Evolutionary conservation across 2,329 filamentous ascomycete species (phyloP).

Genomic region (Verticillium nonalfalfae): DNA sequence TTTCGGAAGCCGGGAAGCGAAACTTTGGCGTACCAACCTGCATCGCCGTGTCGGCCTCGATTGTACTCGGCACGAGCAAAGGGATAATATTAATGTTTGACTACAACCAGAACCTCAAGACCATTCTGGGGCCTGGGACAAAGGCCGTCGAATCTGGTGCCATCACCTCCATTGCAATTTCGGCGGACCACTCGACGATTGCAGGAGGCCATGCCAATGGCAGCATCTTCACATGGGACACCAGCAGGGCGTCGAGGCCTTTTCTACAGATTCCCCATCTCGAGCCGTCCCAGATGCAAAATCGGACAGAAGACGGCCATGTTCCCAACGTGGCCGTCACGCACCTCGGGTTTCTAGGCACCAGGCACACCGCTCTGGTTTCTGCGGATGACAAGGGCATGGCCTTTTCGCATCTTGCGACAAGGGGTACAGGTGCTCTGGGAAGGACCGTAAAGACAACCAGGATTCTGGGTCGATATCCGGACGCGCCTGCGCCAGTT

Average conservation of each 20-base stretch:
- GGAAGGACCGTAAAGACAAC: conserved; percentile 84
- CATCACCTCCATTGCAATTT: conserved; percentile 81
- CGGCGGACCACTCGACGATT: conserved; percentile 87
- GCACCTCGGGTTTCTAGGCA: conserved; percentile 92
- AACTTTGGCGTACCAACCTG: conserved; percentile 92
- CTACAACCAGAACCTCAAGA: conserved; percentile 91
- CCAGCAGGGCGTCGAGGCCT: conserved; percentile 70
- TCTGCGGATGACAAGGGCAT: conserved; percentile 93
- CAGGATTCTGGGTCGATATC: conserved; percentile 86
- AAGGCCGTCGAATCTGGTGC: conserved; percentile 90
- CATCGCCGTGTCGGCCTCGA: conserved; percentile 78
- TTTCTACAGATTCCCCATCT: conserved; percentile 84
- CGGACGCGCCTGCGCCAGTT: conserved; percentile 55
- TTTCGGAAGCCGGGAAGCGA: conserved; percentile 85
- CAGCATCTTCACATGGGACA: conserved; percentile 96
- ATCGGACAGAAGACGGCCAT: conserved; percentile 74
- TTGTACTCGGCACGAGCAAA: conserved; percentile 88
- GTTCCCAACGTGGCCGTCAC: conserved; percentile 70
- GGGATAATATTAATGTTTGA: conserved; percentile 95
- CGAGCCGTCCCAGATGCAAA: conserved; percentile 56
- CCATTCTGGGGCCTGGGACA: conserved; percentile 87
- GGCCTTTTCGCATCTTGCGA: conserved; percentile 96
- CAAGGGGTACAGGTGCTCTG: conserved; percentile 79
- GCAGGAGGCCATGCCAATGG: conserved; percentile 86
- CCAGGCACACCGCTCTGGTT: conserved; percentile 86